Conservation (phyloP, 805 yeast genomes). For the Kazachstania viticola region DNA sequence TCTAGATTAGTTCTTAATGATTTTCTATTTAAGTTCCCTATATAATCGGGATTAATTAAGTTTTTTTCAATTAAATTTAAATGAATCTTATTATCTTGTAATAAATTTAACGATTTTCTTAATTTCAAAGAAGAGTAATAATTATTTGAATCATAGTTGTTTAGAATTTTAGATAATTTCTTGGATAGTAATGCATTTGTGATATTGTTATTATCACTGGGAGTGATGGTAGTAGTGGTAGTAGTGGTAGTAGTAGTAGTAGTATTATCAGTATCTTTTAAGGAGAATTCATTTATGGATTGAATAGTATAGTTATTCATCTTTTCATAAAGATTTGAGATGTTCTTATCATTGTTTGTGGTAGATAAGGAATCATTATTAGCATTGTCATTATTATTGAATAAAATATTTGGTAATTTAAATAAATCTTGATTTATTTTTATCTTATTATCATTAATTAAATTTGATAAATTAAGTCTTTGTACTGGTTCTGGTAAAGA, state of each 20-base stretch:
- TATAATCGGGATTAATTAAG: conserved; percentile 33
- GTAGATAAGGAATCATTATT: no score
- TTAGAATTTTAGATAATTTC: conserved; percentile 27
- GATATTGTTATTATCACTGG: conserved; percentile 6
- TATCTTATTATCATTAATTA: background rate
- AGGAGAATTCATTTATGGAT: conserved; percentile 1
- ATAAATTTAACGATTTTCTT: conserved; percentile 25
- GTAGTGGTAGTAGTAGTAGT: no score
- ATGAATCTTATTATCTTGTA: conserved; percentile 24
- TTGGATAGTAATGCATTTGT: conserved; percentile 22
- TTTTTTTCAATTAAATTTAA: conserved; percentile 24
- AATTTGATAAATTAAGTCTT: conserved; percentile 14
- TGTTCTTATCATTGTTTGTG: no score
- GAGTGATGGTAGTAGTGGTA: no score
- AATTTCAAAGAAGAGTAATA: conserved; percentile 23
- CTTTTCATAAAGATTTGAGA: conserved; percentile 12
- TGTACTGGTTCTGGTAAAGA: conserved; percentile 23
- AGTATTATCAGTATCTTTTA: background rate
- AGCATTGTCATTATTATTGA: background rate
- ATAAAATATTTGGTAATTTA: conserved; percentile 1
- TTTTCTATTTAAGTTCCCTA: conserved; percentile 52
- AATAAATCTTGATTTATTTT: background rate
- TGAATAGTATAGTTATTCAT: conserved; percentile 15
- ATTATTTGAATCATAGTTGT: conserved; percentile 18
- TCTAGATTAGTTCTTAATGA: conserved; percentile 51